A percentile compares a stretch with the other conserved stretches of the same genome.
These are phyloP conservation scores for Exophiala xenobiotica DNA, from an alignment of 2,329 filamentous ascomycete genomes.

Conservation along the genomic window DNA sequence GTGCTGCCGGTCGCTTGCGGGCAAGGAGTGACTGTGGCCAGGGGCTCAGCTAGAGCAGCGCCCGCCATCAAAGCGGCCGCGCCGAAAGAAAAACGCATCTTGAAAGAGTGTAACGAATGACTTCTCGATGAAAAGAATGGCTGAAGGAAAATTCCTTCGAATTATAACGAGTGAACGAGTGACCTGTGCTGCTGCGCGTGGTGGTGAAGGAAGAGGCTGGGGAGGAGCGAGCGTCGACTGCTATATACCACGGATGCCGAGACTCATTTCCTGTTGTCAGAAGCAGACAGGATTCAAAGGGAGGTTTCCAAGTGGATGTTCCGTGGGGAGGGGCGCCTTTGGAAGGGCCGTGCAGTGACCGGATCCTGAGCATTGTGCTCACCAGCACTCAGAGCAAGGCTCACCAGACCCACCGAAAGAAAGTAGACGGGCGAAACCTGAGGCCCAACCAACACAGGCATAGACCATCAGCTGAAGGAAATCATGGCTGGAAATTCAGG, in stretches of 20 bases:
- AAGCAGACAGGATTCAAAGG: neutral
- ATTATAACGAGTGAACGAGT: slow-evolving; percentile 19
- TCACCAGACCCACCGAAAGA: neutral
- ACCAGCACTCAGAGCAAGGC: slow-evolving; percentile 5
- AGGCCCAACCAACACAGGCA: neutral
- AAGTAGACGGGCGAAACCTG: neutral
- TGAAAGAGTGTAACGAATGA: slow-evolving; percentile 17
- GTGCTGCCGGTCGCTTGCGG: slow-evolving; percentile 8
- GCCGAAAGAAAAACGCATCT: slow-evolving; percentile 18
- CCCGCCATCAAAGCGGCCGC: slow-evolving; percentile 18
- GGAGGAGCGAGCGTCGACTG: slow-evolving; percentile 5
- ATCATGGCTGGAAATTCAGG: neutral
- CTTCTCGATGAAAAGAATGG: slow-evolving; percentile 11
- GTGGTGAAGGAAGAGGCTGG: slow-evolving; percentile 14
- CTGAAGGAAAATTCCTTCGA: slow-evolving; percentile 22
- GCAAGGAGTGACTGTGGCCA: slow-evolving; percentile 22
- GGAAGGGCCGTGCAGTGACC: slow-evolving; percentile 1
- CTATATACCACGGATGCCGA: slow-evolving; percentile 17
- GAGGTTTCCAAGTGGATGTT: slow-evolving; percentile 9
- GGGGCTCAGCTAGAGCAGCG: slow-evolving; percentile 17
- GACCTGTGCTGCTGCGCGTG: slow-evolving; percentile 18
- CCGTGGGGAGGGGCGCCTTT: slow-evolving; percentile 3
- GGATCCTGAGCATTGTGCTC: neutral
- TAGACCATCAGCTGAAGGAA: slow-evolving; percentile 12
- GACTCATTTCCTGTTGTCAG: slow-evolving; percentile 9